Conservation (phyloP, 192 early-diverging fungal species). For the Backusella tuberculispora region DNA sequence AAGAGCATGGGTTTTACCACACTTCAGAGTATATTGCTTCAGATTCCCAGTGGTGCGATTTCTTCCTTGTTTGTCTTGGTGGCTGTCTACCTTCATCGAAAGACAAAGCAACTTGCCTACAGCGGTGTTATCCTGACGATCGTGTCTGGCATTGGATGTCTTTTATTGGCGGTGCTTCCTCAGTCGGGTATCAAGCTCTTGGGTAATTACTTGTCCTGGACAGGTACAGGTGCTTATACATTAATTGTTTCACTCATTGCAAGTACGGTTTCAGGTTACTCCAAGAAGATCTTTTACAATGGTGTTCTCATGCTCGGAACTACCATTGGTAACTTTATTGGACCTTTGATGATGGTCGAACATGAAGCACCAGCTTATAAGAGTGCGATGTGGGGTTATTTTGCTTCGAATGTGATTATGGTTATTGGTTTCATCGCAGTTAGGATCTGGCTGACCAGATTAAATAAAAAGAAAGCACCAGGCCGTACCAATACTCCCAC, state of each 20-base stretch:
- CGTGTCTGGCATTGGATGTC: not conserved
- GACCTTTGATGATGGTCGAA: constrained; percentile 21
- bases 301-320: constrained; percentile 15
- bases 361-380: constrained; percentile 13
- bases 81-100: not conserved
- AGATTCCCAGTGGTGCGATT: constrained; percentile 8
- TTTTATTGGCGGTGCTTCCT: constrained; percentile 16
- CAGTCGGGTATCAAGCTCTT: constrained; percentile 5
- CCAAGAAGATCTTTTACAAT: constrained; percentile 22
- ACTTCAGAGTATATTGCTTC: constrained; percentile 1
- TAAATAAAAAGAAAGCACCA: constrained; percentile 5
- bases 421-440: not conserved
- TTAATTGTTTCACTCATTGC: constrained; percentile 4
- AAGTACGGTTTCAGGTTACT: constrained; percentile 13
- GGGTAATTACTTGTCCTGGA: constrained; percentile 16
- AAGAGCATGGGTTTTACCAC: constrained; percentile 28
- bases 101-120: not conserved
- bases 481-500: not conserved
- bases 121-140: not conserved
- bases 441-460: not conserved
- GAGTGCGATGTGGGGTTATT: not conserved
- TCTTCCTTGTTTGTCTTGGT: not conserved
- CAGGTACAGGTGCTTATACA: not conserved
- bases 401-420: not conserved
- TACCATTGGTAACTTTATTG: constrained; percentile 24